These are phyloP conservation scores for Termitomyces sp. DNA, from an alignment of 768 basidiomycete genomes.

Conservation along the genomic window DNA sequence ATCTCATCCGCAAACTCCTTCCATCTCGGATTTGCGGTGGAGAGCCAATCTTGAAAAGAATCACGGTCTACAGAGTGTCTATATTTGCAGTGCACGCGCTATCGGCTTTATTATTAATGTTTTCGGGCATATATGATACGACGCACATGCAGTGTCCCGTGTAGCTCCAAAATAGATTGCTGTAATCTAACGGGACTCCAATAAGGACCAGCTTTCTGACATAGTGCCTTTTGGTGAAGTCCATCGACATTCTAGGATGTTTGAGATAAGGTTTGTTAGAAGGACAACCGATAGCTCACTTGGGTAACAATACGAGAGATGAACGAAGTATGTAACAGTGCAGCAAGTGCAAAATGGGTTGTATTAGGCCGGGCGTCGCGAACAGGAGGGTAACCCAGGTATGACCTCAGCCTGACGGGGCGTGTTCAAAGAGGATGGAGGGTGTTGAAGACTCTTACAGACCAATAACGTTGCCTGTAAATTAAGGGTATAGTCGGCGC, in stretches of 20 bases:
- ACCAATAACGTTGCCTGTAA: conserved; percentile 82
- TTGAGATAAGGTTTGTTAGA: conserved; percentile 15
- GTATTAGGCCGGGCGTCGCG: conserved; percentile 83
- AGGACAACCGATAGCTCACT: conserved; percentile 30
- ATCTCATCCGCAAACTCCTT: conserved; percentile 63
- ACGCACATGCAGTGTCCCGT: conserved; percentile 79
- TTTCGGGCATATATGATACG: neutral
- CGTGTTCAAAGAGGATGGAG: conserved; percentile 6
- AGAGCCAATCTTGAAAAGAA: conserved; percentile 72
- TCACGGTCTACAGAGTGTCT: conserved; percentile 68
- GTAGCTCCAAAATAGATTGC: conserved; percentile 70
- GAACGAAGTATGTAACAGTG: conserved; percentile 67
- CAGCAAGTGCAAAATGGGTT: conserved; percentile 84
- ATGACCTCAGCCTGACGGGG: conserved; percentile 58
- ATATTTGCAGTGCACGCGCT: conserved; percentile 76
- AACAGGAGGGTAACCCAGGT: conserved; percentile 84
- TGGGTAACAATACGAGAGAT: conserved; percentile 73
- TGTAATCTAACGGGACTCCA: conserved; percentile 36
- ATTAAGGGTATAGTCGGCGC: neutral
- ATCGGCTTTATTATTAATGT: conserved; percentile 14
- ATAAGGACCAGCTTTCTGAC: conserved; percentile 22
- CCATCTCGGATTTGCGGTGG: conserved; percentile 77
- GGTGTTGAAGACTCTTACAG: conserved; percentile 17
- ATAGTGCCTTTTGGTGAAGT: conserved; percentile 79
- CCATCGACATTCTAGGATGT: conserved; percentile 82